Base-by-base conservation (phyloP, 352 stramenopile genomes). In the Phytophthora litchii region DNA sequence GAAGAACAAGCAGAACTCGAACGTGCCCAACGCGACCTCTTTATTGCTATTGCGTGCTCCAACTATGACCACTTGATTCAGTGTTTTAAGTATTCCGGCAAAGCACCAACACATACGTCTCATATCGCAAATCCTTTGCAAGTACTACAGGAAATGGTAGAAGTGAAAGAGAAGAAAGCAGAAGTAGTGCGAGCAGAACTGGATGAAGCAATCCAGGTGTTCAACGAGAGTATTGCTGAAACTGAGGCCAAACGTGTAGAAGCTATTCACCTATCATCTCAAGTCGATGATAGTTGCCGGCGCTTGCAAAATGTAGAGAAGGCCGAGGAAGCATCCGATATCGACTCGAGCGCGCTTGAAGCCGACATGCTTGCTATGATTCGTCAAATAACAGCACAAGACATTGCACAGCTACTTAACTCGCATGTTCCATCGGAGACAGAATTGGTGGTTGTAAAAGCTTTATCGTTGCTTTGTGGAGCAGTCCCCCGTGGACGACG, bases 181-280 rank as follows among this genome's bases (percentile, higher is more conserved):
- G 38, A 62, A 14, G 23, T 21, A 4, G 53, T 54, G 0, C 63
- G 59, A 1, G 16, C 13, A 1, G 71, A 88, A 17, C 42, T 88
- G 9, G 58, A 72, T 13, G 73, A 89, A 10, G 68, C 75, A 1
- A 61, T 91, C 19, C 65, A 60, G 25, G 56, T 74, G 1, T 72
- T 91, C 29, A 88, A 89, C 50, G 79, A 88, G 21, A 86, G 80
- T 29, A 78, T 94, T n/a, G 83, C 82, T 3, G 80, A 91, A 37
- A 83, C 83, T 0, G 85, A 94, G 48, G 63, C 75, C 12, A 92
- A 94, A 54, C 73, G 67, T 3, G 75, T 80, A 4, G 34, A 59
- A 7, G 70, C 76, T 1, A 23, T 67, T 19, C 68, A 78, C 1
- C 54, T 92, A 8, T 73, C 70, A 2, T 73, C 80, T 35, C 77